Evolutionary conservation across 257 asterid species (phyloP).

Genomic region (Solanum chilense): DNA sequence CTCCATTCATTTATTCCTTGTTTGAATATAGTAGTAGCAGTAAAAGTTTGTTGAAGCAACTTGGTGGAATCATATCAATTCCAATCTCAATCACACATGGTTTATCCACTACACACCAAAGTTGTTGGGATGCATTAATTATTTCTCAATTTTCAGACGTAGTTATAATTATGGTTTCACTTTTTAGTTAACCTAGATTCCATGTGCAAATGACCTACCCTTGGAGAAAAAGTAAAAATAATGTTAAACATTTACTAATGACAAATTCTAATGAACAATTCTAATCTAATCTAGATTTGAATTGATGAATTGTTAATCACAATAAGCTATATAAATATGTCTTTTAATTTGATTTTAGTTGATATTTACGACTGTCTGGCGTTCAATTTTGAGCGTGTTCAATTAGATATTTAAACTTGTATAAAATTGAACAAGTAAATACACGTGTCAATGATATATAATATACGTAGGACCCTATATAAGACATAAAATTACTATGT

Average conservation of each 20-base stretch:
- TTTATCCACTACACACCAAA: background rate
- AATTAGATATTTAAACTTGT: too few relatives aligned
- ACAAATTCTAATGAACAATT: background rate
- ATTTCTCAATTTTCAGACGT: background rate
- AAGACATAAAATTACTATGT: too few relatives aligned
- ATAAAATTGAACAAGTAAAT: too few relatives aligned
- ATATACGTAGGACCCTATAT: too few relatives aligned
- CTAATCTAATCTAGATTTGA: background rate
- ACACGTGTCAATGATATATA: too few relatives aligned
- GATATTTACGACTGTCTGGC: too few relatives aligned
- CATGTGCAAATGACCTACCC: background rate
- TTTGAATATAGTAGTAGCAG: background rate
- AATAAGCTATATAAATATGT: too few relatives aligned
- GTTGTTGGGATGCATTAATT: background rate
- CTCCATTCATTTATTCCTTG: background rate
- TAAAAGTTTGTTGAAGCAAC: background rate
- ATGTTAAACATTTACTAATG: too few relatives aligned
- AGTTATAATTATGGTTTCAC: background rate
- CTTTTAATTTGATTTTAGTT: too few relatives aligned
- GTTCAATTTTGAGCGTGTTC: accelerated
- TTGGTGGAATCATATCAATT: background rate
- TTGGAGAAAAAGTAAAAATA: background rate
- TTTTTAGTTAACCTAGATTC: background rate
- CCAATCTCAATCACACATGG: background rate
- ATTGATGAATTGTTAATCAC: background rate